These are phyloP conservation scores for Mucor ambiguus DNA, from an alignment of 371 early-diverging fungal species.

Conservation along the genomic window DNA sequence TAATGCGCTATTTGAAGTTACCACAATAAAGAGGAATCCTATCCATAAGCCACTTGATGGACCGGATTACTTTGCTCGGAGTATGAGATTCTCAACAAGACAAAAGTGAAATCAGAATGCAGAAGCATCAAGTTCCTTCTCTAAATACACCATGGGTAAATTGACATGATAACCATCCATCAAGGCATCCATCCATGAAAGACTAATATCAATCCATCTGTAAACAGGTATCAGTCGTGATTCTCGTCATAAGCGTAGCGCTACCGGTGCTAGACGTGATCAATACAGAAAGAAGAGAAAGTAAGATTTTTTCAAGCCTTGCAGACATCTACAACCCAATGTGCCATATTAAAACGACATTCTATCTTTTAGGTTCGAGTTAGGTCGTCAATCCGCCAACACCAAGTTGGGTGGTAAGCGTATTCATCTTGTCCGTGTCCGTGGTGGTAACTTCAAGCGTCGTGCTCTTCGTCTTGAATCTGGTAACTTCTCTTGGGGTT, in stretches of 20 bases:
- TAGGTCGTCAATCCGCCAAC: conserved; percentile 98
- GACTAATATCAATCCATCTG: conserved; percentile 11
- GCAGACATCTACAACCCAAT: neutral
- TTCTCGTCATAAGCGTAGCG: conserved; percentile 98
- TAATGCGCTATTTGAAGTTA: neutral
- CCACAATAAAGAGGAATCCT: neutral
- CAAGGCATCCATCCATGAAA: conserved; percentile 25
- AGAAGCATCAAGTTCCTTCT: conserved; percentile 52
- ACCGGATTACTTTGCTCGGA: conserved; percentile 21
- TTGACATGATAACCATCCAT: conserved; percentile 10
- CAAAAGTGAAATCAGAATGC: conserved; percentile 62
- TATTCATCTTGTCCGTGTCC: conserved; percentile 94
- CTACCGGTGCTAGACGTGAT: conserved; percentile 98
- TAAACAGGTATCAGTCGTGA: conserved; percentile 93
- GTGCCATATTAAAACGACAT: neutral
- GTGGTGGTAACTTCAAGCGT: conserved; percentile 99
- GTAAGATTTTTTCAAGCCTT: conserved; percentile 22
- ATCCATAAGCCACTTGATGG: conserved; percentile 20
- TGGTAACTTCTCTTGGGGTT: conserved; percentile 99
- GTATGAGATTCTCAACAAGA: conserved; percentile 45
- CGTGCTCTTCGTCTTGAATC: conserved; percentile 97
- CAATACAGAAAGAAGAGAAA: conserved; percentile 98
- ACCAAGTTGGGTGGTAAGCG: conserved; percentile 98
- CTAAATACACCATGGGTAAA: conserved; percentile 39
- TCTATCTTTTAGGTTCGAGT: conserved; percentile 81